Evolutionary conservation across 768 basidiomycete genomes (phyloP).

Genomic region (Basidioascus undulatus): DNA sequence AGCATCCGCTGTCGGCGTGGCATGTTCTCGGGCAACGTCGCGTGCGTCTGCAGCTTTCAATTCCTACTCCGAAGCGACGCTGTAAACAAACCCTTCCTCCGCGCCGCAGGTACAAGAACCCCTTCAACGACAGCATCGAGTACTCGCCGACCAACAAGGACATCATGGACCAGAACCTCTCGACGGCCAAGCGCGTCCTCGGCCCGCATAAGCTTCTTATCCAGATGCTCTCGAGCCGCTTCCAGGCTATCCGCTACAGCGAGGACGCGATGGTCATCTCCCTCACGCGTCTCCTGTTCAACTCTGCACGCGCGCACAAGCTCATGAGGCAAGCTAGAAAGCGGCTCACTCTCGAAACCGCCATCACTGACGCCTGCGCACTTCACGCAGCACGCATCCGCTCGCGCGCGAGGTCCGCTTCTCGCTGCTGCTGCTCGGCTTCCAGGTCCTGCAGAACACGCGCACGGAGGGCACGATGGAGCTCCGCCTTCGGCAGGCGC

Average conservation of each 20-base stretch:
- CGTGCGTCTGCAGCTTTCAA: slow-evolving; percentile 30
- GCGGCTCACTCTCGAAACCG: not conserved
- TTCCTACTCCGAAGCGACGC: not conserved
- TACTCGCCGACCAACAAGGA: slow-evolving; percentile 81
- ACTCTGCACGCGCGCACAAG: slow-evolving; percentile 45
- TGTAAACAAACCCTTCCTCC: not conserved
- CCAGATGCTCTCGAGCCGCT: slow-evolving; percentile 67
- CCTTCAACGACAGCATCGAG: slow-evolving; percentile 59
- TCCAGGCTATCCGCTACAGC: slow-evolving; percentile 81
- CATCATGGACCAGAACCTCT: slow-evolving; percentile 44
- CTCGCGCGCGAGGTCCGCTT: slow-evolving; percentile 76
- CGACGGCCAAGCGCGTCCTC: slow-evolving; percentile 47
- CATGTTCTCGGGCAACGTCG: slow-evolving; percentile 52
- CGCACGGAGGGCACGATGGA: slow-evolving; percentile 64
- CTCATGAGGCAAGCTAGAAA: slow-evolving; percentile 38
- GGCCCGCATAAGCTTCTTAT: slow-evolving; percentile 62
- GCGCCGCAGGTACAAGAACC: slow-evolving; percentile 49
- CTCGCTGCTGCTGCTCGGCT: slow-evolving; percentile 73
- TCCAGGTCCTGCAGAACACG: slow-evolving; percentile 73
- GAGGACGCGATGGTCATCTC: slow-evolving; percentile 62
- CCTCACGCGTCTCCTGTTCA: slow-evolving; percentile 57
- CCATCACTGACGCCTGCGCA: not conserved
- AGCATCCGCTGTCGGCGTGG: slow-evolving; percentile 57
- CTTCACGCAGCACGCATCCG: slow-evolving; percentile 48
- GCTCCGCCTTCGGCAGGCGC: slow-evolving; percentile 38